phyloP scores from a whole-genome alignment of 257 asterid species.

The Solanum etuberosum region DNA sequence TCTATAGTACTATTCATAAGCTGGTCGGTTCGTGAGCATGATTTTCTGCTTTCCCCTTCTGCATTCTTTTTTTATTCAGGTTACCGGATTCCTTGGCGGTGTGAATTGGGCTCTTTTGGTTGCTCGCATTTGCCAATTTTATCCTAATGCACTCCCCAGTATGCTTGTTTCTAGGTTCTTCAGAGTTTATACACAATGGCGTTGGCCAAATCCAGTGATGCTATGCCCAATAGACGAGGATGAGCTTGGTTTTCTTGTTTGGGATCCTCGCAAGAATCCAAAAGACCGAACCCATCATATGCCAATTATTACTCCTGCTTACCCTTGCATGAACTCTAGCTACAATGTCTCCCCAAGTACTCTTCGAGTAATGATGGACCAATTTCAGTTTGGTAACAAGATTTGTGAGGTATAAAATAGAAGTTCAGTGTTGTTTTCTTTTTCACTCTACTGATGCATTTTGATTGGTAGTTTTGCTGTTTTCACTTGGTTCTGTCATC shows the following conservation, averaged over 20 bases:
- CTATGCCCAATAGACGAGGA: slow-evolving; percentile 30
- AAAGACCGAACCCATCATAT: slow-evolving; percentile 28
- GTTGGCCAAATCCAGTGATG: slow-evolving; percentile 44
- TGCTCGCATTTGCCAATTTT: slow-evolving; percentile 32
- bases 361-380: slow-evolving; percentile 31
- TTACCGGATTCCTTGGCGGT: slow-evolving; percentile 32
- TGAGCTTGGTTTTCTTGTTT: slow-evolving; percentile 26
- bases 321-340: slow-evolving; percentile 39
- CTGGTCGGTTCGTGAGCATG: not conserved
- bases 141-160: slow-evolving; percentile 32
- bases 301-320: slow-evolving; percentile 40
- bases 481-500: not conserved
- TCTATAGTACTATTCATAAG: not conserved
- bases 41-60: not conserved
- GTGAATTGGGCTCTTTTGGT: slow-evolving; percentile 34
- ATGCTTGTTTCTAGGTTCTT: slow-evolving; percentile 38
- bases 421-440: not conserved
- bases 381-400: slow-evolving; percentile 28
- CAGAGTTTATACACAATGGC: slow-evolving; percentile 37
- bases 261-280: slow-evolving; percentile 34
- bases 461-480: not conserved
- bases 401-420: slow-evolving; percentile 21
- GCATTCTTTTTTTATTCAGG: slow-evolving; percentile 7
- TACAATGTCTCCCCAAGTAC: slow-evolving; percentile 37
- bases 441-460: not conserved